A percentile compares a stretch with the other conserved stretches of the same genome.
Evolutionary conservation across 2,329 filamentous ascomycete species (phyloP).

Genomic region (Sporothrix euskadiensis): DNA sequence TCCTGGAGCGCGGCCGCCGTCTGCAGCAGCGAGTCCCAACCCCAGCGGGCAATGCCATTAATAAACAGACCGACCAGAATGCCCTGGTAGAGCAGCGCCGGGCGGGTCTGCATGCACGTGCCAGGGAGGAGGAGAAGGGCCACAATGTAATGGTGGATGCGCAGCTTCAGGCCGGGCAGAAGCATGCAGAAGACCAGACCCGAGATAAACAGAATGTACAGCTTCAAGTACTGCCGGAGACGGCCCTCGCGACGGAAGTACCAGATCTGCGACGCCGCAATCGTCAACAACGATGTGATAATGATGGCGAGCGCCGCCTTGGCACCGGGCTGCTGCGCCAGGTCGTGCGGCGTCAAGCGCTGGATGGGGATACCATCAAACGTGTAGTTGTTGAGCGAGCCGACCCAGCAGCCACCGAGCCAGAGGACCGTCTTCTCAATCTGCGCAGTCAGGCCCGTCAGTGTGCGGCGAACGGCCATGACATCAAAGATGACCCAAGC

Average conservation of each 20-base stretch:
- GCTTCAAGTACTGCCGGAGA: slow-evolving; percentile 71
- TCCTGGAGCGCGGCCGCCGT: slow-evolving; percentile 72
- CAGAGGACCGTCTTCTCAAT: slow-evolving; percentile 88
- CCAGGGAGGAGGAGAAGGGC: slow-evolving; percentile 84
- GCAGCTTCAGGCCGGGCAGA: slow-evolving; percentile 74
- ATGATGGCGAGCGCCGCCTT: slow-evolving; percentile 79
- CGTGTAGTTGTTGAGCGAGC: slow-evolving; percentile 90
- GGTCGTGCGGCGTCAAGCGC: slow-evolving; percentile 85
- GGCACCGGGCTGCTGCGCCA: slow-evolving; percentile 85
- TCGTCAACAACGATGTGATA: slow-evolving; percentile 65
- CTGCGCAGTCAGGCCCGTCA: slow-evolving; percentile 74
- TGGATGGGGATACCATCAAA: slow-evolving; percentile 92
- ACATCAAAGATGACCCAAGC: slow-evolving; percentile 86
- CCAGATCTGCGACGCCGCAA: slow-evolving; percentile 76
- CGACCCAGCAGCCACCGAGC: slow-evolving; percentile 88
- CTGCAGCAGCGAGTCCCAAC: slow-evolving; percentile 85
- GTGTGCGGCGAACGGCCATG: slow-evolving; percentile 71
- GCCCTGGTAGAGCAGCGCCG: slow-evolving; percentile 83
- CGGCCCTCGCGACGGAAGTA: slow-evolving; percentile 83
- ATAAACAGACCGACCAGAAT: slow-evolving; percentile 87
- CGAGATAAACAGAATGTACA: slow-evolving; percentile 69
- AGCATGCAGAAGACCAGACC: slow-evolving; percentile 69
- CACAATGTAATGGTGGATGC: slow-evolving; percentile 94
- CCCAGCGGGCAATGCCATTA: slow-evolving; percentile 92
- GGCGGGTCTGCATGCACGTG: slow-evolving; percentile 83